Conservation (phyloP, 306 rosid genomes). For the Senna tora region DNA sequence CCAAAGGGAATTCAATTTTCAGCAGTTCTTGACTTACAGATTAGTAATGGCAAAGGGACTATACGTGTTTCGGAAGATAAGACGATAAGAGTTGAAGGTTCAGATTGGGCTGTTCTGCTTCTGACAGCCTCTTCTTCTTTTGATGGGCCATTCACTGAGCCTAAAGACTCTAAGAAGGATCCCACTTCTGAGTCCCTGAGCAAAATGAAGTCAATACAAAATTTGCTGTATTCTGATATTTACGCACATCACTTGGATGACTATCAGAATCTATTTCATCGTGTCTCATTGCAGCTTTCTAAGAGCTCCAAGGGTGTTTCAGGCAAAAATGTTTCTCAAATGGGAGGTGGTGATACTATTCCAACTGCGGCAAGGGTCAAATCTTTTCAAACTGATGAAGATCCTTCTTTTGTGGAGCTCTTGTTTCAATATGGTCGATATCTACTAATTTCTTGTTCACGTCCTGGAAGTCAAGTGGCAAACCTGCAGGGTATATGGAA, state of each 20-base stretch:
- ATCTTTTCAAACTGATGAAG: conserved; percentile 81
- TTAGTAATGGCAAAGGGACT: conserved; percentile 63
- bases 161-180: conserved; percentile 76
- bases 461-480: conserved; percentile 85
- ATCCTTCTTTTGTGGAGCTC: conserved; percentile 89
- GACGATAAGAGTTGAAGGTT: conserved; percentile 71
- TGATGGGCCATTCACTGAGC: conserved; percentile 73
- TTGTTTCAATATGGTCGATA: conserved; percentile 93
- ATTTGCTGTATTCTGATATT: conserved; percentile 61
- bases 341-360: conserved; percentile 45
- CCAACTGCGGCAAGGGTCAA: conserved; percentile 89
- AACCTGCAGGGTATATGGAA: conserved; percentile 98
- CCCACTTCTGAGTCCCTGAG: conserved; percentile 71
- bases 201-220: conserved; percentile 52
- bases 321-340: conserved; percentile 36
- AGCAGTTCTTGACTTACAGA: conserved; percentile 78
- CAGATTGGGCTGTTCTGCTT: conserved; percentile 76
- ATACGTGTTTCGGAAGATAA: conserved; percentile 65
- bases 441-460: conserved; percentile 83
- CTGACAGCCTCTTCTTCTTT: conserved; percentile 84
- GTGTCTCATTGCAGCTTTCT: conserved; percentile 86
- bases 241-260: conserved; percentile 72
- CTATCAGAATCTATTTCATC: conserved; percentile 83
- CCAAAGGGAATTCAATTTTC: conserved; percentile 81
- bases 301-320: conserved; percentile 53